Evolutionary conservation across 345 rosid genomes (phyloP).

Genomic region (Passiflora organensis): DNA sequence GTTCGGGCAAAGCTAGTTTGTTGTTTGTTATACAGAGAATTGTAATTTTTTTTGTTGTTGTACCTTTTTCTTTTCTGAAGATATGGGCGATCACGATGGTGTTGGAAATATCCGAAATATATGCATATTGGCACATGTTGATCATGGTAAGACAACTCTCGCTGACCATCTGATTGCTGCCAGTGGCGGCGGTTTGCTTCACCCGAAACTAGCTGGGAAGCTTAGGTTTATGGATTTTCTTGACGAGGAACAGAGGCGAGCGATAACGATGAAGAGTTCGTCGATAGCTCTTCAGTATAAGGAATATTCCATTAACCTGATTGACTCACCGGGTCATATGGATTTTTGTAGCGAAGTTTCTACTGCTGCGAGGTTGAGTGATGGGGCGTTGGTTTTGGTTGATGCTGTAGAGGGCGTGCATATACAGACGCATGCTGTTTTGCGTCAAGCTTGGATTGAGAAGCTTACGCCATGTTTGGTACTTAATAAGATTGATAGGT

Average conservation of each 20-base stretch:
- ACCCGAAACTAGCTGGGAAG: slow-evolving; percentile 79
- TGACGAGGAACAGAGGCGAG: slow-evolving; percentile 95
- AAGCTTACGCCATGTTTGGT: slow-evolving; percentile 91
- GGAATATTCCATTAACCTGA: slow-evolving; percentile 58
- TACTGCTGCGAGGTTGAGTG: slow-evolving; percentile 85
- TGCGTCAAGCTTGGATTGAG: slow-evolving; percentile 90
- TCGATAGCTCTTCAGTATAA: slow-evolving; percentile 60
- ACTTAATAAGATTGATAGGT: slow-evolving; percentile 85
- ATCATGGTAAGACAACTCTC: slow-evolving; percentile 93
- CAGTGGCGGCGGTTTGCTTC: slow-evolving; percentile 68
- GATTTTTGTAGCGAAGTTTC: slow-evolving; percentile 97
- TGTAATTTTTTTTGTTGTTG: not conserved
- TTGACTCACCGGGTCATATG: slow-evolving; percentile 98
- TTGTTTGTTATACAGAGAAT: too few species aligned
- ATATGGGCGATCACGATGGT: slow-evolving; percentile 40
- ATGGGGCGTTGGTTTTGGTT: slow-evolving; percentile 82
- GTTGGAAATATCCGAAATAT: slow-evolving; percentile 58
- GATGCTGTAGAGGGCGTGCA: slow-evolving; percentile 97
- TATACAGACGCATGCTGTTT: slow-evolving; percentile 87
- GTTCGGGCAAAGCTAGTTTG: too few species aligned
- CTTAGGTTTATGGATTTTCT: slow-evolving; percentile 86
- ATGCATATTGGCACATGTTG: slow-evolving; percentile 88
- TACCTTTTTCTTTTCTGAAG: not conserved
- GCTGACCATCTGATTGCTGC: slow-evolving; percentile 92
- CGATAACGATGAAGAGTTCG: slow-evolving; percentile 96